phyloP scores from a whole-genome alignment of 352 stramenopile species.

The Globisporangium acanthophoron region DNA sequence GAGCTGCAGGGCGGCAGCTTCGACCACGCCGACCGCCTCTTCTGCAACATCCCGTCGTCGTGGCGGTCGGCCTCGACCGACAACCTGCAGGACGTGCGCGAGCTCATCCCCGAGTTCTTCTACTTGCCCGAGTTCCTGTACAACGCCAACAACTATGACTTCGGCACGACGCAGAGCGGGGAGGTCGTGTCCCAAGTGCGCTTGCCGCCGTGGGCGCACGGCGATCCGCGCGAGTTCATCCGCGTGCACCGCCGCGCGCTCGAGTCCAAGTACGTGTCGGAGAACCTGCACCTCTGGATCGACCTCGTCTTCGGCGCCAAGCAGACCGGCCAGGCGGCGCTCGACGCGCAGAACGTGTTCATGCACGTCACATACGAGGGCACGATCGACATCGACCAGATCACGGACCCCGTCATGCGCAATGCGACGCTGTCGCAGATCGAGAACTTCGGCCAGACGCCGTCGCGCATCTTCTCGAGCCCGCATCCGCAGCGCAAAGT shows the following conservation, averaged over 20 bases:
- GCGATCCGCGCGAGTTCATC: constrained; percentile 92
- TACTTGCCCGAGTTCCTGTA: constrained; percentile 78
- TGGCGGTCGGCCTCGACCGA: constrained; percentile 93
- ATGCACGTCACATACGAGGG: constrained; percentile 86
- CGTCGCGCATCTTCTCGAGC: constrained; percentile 63
- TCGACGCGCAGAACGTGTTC: constrained; percentile 92
- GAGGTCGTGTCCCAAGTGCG: constrained; percentile 90
- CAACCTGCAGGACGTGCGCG: constrained; percentile 84
- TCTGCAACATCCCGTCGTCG: constrained; percentile 92
- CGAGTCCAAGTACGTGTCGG: constrained; percentile 94
- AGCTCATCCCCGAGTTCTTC: constrained; percentile 80
- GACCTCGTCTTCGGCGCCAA: constrained; percentile 97
- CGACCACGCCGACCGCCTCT: constrained; percentile 95
- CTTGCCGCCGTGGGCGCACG: constrained; percentile 92
- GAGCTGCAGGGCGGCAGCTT: constrained; percentile 79
- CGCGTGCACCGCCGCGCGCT: constrained; percentile 93
- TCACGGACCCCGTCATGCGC: constrained; percentile 86
- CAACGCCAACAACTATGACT: constrained; percentile 64
- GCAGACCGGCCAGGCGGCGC: constrained; percentile 89
- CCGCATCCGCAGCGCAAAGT: constrained; percentile 65
- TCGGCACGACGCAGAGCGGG: constrained; percentile 73
- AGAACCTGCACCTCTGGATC: constrained; percentile 97
- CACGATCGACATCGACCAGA: constrained; percentile 71
- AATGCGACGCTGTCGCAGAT: constrained; percentile 91
- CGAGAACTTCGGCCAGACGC: constrained; percentile 88